phyloP scores from a whole-genome alignment of 2,329 filamentous ascomycete genomes.

The Boeremia lycopersici region DNA sequence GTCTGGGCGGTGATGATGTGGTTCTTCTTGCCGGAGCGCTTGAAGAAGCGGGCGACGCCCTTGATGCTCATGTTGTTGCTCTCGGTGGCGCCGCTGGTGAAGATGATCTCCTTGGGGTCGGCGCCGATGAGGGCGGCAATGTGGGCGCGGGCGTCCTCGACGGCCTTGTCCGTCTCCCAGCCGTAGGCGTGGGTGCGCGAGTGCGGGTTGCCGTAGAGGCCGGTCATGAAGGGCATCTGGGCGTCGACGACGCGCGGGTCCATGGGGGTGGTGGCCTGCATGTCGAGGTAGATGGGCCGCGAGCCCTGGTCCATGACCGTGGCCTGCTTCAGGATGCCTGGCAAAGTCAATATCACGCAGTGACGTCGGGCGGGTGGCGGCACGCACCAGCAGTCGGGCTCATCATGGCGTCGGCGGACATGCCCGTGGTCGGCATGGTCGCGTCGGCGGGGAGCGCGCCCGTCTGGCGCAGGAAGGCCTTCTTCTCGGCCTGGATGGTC shows the following conservation, averaged over 20 bases:
- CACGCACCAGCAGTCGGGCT: slow-evolving; percentile 74
- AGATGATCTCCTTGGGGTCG: slow-evolving; percentile 97
- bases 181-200: slow-evolving; percentile 97
- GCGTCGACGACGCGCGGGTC: slow-evolving; percentile 94
- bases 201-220: slow-evolving; percentile 95
- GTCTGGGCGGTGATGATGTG: slow-evolving; percentile 98
- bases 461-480: slow-evolving; percentile 70
- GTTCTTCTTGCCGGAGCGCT: slow-evolving; percentile 91
- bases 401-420: slow-evolving; percentile 71
- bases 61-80: slow-evolving; percentile 99
- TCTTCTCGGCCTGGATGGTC: slow-evolving; percentile 84
- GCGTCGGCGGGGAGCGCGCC: slow-evolving; percentile 62
- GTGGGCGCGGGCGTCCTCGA: slow-evolving; percentile 83
- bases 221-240: slow-evolving; percentile 94
- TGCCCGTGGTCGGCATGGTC: slow-evolving; percentile 63
- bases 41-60: slow-evolving; percentile 94
- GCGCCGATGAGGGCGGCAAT: slow-evolving; percentile 88
- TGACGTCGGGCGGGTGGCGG: slow-evolving; percentile 1
- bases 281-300: slow-evolving; percentile 95
- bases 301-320: slow-evolving; percentile 92
- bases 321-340: slow-evolving; percentile 85
- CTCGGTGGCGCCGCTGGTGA: slow-evolving; percentile 96
- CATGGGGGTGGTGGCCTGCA: slow-evolving; percentile 95
- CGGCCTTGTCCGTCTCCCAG: slow-evolving; percentile 95
- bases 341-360: slow-evolving; percentile 22